Evolutionary conservation across 305 asterid genomes (phyloP), one percentile per base, ranked within the genome.

Genomic region (Lippia alba): DNA sequence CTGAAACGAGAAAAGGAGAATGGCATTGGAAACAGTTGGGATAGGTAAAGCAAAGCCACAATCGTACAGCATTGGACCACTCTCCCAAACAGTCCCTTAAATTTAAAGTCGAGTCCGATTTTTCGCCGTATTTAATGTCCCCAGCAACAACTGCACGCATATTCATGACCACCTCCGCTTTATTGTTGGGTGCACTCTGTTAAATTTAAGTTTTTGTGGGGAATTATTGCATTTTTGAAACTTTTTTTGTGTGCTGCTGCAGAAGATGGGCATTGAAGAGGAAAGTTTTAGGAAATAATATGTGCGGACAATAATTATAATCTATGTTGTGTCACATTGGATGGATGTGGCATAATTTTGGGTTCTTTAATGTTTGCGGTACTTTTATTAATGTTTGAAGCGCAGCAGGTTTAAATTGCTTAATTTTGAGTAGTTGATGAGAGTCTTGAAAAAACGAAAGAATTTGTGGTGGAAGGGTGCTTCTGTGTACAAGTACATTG

Each of bases 21-120:
- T 77, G 78, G 76, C 84, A 79, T 80, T 59, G 78, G 82, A 74
- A 83, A 83, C 74, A 50, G 84, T 67, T 73, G 74, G 14, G 18
- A 79, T 72, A 66, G 76, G 80, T 75, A 70, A 79, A 74, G 45
- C 45, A 72, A 66, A 81, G 73, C 80, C 85, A 70, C 74, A 81
- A 76, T 71, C 66, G 69, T 70, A 79, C 87, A 75, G 78, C 75
- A 15, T 40, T 71, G 75, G 81, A 34, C 81, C 80, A 74, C 71
- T 55, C 50, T 64, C 64, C 74, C 24, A 59, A 70, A 51, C 20
- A 50, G 49, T 44, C 49, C 49, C 10, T 44, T 44, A 44, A 41
- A 2, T 44, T 44, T 24, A 24, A 44, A 44, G 49, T 7, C 49
- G 14, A 44, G 49, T 44, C 54, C 17, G 2, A 36, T 4, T 36